Evolutionary conservation across 2,329 filamentous ascomycete species (phyloP), one percentile per base, ranked within the genome.

Genomic region (Xylariales sp.): DNA sequence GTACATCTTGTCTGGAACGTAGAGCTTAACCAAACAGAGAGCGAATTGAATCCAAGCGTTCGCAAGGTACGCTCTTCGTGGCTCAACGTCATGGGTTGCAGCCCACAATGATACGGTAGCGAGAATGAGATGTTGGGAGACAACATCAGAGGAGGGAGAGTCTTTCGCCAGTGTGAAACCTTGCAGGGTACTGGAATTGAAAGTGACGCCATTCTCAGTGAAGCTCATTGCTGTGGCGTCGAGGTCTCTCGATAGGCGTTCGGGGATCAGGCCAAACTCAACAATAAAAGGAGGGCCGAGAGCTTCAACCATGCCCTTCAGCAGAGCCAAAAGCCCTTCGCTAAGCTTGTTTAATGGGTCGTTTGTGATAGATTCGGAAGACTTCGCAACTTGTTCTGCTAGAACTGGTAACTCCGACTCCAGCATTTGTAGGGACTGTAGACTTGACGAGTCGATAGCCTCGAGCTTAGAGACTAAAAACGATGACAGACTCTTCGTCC

Each of bases 1-100:
- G 54, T 91, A 93, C 3, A 86, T 76, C 50, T 84, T 82, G 60
- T 95, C 84, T 0, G 94, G 90, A 3, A 97, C 81, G 56, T 91
- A 96, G 3, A 96, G 71, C 47, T 78, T 77, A 35, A 97, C 70
- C 28, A 84, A 78, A 12, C 83, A 82, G 15, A 90, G 64, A 2
- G 87, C 84, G 46, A 95, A 81, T 38, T 84, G 73, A 20, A 89
- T 73, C 80, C 90, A 93, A 4, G 86, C 83, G 16, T 84, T 63
- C 15, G 78, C 74, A 15, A 71, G 64, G 38, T 63, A 60, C 2
- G 54, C 50, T 12, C 52, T 50, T 36, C 58, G 51, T 4, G 38
- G 40, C 6, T 32, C 40, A n/a, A 44, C 45, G 1, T 53, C 48
- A 36, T 53, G 54, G 24, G 52, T 55, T 8, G 64, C 60, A 5